A percentile compares a stretch with the other conserved stretches of the same genome.
Evolutionary conservation across 1,139 yeast genomes (phyloP).

Genomic region (Blastobotrys aristatus): DNA sequence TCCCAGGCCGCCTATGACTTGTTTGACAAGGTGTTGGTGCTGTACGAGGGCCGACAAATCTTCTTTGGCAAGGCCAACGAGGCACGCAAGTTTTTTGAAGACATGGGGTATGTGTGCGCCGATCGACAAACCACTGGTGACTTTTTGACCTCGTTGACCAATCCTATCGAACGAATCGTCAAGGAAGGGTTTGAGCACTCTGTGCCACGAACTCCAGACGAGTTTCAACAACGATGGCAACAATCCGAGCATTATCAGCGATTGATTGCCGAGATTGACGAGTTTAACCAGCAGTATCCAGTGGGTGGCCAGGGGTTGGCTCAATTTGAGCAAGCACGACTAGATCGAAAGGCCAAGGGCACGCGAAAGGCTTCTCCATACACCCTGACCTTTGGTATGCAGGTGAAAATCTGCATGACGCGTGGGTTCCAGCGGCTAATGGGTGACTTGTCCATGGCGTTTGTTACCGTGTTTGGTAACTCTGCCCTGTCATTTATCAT

Average conservation of each 20-base stretch:
- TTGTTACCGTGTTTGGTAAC: slow-evolving; percentile 58
- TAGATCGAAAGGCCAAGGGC: slow-evolving; percentile 49
- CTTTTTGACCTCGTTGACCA: slow-evolving; percentile 71
- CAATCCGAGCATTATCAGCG: slow-evolving; percentile 47
- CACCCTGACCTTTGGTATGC: slow-evolving; percentile 61
- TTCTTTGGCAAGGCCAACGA: slow-evolving; percentile 57
- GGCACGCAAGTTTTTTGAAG: slow-evolving; percentile 57
- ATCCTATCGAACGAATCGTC: slow-evolving; percentile 60
- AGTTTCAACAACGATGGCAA: slow-evolving; percentile 63
- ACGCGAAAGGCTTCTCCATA: slow-evolving; percentile 53
- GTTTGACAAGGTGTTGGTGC: slow-evolving; percentile 67
- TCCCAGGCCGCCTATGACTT: slow-evolving; percentile 71
- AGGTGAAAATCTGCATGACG: slow-evolving; percentile 52
- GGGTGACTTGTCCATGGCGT: slow-evolving; percentile 63
- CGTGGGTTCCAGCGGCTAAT: slow-evolving; percentile 60
- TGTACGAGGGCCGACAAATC: slow-evolving; percentile 75
- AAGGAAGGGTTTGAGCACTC: slow-evolving; percentile 52
- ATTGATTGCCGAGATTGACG: slow-evolving; percentile 41
- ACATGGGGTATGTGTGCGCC: slow-evolving; percentile 70
- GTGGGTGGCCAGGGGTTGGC: slow-evolving; percentile 26
- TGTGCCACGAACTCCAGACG: slow-evolving; percentile 66
- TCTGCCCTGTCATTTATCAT: slow-evolving; percentile 67
- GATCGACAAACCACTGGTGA: slow-evolving; percentile 80
- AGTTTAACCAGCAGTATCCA: slow-evolving; percentile 28
- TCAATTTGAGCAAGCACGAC: slow-evolving; percentile 47